Percentiles rank a stretch among this genome's conserved stretches.
These are phyloP conservation scores for Aciculosporium take DNA, from an alignment of 2,329 filamentous ascomycete genomes.

Conservation along the genomic window DNA sequence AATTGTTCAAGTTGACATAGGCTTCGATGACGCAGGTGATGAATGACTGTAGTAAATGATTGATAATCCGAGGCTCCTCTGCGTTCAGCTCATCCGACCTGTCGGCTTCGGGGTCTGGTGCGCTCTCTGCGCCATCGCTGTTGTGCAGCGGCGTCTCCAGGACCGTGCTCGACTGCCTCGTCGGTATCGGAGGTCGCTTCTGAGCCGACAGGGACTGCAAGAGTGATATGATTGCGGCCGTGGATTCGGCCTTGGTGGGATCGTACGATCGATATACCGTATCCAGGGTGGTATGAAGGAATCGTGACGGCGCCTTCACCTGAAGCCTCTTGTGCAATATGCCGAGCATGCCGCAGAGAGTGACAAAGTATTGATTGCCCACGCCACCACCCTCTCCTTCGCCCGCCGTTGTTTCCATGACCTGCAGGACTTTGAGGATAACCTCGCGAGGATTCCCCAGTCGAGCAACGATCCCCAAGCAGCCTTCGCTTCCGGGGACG, in stretches of 20 bases:
- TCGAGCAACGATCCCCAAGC: conserved; percentile 59
- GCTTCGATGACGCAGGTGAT: conserved; percentile 64
- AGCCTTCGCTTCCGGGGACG: conserved; percentile 52
- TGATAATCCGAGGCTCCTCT: conserved; percentile 47
- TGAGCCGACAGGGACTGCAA: conserved; percentile 54
- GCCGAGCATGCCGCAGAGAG: conserved; percentile 55
- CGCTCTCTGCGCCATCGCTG: conserved; percentile 39
- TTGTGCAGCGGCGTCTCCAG: conserved; percentile 40
- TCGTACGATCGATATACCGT: conserved; percentile 55
- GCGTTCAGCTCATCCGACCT: conserved; percentile 23
- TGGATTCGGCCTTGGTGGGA: conserved; percentile 50
- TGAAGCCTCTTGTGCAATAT: conserved; percentile 62
- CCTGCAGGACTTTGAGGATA: conserved; percentile 66
- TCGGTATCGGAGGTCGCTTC: conserved; percentile 48
- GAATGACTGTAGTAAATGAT: conserved; percentile 57
- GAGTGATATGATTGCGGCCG: conserved; percentile 55
- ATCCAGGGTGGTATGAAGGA: conserved; percentile 62
- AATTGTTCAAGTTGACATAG: conserved; percentile 47
- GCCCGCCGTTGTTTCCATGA: conserved; percentile 39
- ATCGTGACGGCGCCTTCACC: conserved; percentile 64
- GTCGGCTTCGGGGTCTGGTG: conserved; percentile 46
- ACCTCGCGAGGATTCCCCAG: conserved; percentile 72
- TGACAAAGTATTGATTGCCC: conserved; percentile 43
- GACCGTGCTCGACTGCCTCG: conserved; percentile 42
- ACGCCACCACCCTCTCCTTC: conserved; percentile 24